Percentiles rank a stretch among this genome's conserved stretches.
Evolutionary conservation across 371 early-diverging fungal genomes (phyloP).

Genomic region (Basidiobolus meristosporus): DNA sequence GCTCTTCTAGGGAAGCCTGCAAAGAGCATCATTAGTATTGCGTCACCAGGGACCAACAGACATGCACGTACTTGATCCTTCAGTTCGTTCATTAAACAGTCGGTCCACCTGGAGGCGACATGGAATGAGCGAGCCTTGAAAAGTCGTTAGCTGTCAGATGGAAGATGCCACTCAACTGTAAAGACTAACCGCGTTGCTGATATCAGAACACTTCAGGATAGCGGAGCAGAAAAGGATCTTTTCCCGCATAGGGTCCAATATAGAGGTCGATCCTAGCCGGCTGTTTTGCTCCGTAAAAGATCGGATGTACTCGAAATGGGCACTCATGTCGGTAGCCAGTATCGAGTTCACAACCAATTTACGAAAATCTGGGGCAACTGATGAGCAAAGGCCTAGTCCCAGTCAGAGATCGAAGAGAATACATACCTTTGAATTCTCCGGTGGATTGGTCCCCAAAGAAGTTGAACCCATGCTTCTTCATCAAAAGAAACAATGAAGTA

Average conservation of each 20-base stretch:
- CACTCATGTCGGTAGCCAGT: conserved; percentile 69
- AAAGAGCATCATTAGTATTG: too few species aligned
- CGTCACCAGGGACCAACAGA: too few species aligned
- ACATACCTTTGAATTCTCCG: conserved; percentile 12
- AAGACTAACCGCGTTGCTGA: conserved; percentile 59
- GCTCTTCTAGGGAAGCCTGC: conserved; percentile 44
- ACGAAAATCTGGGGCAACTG: conserved; percentile 26
- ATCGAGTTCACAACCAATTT: conserved; percentile 50
- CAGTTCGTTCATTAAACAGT: too few species aligned
- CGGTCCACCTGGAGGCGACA: conserved; percentile 27
- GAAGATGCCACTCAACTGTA: too few species aligned
- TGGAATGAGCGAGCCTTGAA: conserved; percentile 37
- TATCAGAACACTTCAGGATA: conserved; percentile 72
- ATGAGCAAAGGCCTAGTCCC: too few species aligned
- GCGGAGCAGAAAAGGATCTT: too few species aligned
- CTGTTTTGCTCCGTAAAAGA: too few species aligned
- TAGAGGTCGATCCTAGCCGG: too few species aligned
- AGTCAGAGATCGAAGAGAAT: neutral
- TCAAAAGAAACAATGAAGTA: conserved; percentile 62
- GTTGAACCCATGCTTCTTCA: conserved; percentile 36
- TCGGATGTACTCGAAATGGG: conserved; percentile 65
- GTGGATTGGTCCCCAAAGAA: conserved; percentile 17
- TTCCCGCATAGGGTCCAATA: too few species aligned
- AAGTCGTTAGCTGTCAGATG: too few species aligned
- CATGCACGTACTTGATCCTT: too few species aligned